A percentile compares a stretch with the other conserved stretches of the same genome.
Evolutionary conservation across 352 stramenopile species (phyloP).

Genomic region (Pseudoperonospora humuli): DNA sequence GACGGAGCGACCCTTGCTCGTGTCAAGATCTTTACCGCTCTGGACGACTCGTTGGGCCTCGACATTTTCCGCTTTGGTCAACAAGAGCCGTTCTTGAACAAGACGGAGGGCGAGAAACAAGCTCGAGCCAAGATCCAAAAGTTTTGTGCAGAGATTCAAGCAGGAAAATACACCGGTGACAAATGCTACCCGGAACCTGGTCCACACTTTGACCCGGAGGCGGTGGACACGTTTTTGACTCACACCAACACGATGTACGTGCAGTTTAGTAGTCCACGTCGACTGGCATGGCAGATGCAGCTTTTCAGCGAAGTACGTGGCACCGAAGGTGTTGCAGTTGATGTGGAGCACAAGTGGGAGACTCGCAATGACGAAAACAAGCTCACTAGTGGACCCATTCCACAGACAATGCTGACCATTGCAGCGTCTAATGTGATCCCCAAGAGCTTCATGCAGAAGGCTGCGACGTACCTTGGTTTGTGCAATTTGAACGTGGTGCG

Average conservation of each 20-base stretch:
- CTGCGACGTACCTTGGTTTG: slow-evolving; percentile 83
- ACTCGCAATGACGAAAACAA: slow-evolving; percentile 79
- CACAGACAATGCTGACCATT: slow-evolving; percentile 83
- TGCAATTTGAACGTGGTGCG: slow-evolving; percentile 93
- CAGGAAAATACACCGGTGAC: slow-evolving; percentile 56
- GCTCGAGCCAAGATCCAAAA: slow-evolving; percentile 49
- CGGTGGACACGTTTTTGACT: slow-evolving; percentile 55
- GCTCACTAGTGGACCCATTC: slow-evolving; percentile 29
- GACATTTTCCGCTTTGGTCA: slow-evolving; percentile 83
- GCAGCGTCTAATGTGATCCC: slow-evolving; percentile 76
- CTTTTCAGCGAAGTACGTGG: slow-evolving; percentile 58
- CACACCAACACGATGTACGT: slow-evolving; percentile 79
- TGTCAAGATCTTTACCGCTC: slow-evolving; percentile 87
- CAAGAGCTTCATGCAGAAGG: slow-evolving; percentile 77
- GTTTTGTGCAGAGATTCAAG: slow-evolving; percentile 68
- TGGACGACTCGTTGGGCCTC: slow-evolving; percentile 77
- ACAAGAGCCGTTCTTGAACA: slow-evolving; percentile 64
- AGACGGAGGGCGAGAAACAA: slow-evolving; percentile 46
- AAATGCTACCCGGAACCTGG: slow-evolving; percentile 46
- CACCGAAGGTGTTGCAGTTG: slow-evolving; percentile 66
- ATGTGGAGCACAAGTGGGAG: slow-evolving; percentile 82
- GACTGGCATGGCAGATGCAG: slow-evolving; percentile 60
- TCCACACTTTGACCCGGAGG: slow-evolving; percentile 51
- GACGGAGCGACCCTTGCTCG: slow-evolving; percentile 58
- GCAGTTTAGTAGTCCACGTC: slow-evolving; percentile 69